Conservation (phyloP, 2,329 filamentous ascomycete species). For the Pseudocercospora ulei region DNA sequence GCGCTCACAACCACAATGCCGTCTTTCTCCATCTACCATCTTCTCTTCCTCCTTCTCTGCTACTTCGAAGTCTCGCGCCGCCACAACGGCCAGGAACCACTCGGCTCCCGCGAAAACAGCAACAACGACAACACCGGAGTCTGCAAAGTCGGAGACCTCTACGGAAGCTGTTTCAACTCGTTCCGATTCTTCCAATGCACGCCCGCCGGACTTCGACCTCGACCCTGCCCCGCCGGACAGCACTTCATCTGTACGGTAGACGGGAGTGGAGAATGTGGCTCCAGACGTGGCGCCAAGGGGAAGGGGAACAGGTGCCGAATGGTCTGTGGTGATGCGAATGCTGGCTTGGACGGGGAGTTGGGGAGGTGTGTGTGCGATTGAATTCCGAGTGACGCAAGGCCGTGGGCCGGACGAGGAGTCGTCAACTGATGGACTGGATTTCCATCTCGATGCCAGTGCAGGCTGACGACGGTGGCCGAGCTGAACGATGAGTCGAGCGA, state of each 20-base stretch:
- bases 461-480: no score
- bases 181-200: conserved; percentile 15
- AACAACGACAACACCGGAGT: background rate
- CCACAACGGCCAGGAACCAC: background rate
- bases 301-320: conserved; percentile 6
- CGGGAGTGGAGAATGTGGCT: conserved; percentile 9
- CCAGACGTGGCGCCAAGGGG: background rate
- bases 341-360: conserved; percentile 7
- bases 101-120: background rate
- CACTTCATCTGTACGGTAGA: conserved; percentile 13
- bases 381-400: no score
- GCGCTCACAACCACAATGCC: no score
- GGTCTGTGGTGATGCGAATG: conserved; percentile 8
- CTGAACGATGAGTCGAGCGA: no score
- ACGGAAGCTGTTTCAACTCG: conserved; percentile 14
- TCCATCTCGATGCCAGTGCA: no score
- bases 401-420: no score
- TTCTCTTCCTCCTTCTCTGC: conserved; percentile 12
- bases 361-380: conserved; percentile 11
- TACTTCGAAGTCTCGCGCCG: conserved; percentile 12
- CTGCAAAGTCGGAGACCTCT: conserved; percentile 12
- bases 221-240: conserved; percentile 15
- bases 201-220: conserved; percentile 10
- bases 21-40: background rate
- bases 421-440: no score